These are phyloP conservation scores for Tolypocladium endophyticum DNA, from an alignment of 2,329 filamentous ascomycete species.

Conservation along the genomic window DNA sequence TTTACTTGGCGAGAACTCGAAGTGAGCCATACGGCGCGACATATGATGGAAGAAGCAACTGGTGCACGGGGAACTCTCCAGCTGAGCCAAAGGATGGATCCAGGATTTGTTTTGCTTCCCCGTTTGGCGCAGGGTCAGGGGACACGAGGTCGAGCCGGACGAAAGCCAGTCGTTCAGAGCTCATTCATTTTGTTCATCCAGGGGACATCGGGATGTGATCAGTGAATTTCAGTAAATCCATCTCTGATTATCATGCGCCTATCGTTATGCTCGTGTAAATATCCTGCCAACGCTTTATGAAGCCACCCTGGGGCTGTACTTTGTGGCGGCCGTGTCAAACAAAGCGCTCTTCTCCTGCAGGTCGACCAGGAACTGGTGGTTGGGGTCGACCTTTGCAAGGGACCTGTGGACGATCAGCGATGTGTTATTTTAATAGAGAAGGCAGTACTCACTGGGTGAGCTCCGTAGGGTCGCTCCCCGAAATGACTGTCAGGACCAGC, in stretches of 20 bases:
- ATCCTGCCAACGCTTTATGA: constrained; percentile 19
- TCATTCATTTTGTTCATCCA: too few relatives aligned
- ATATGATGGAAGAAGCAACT: background rate
- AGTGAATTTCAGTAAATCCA: background rate
- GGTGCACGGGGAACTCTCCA: background rate
- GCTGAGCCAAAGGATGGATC: background rate
- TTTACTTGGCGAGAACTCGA: too few relatives aligned
- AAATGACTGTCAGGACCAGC: constrained; percentile 67
- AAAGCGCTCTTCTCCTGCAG: constrained; percentile 75
- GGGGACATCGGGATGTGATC: background rate
- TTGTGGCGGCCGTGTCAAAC: constrained; percentile 77
- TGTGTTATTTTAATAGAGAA: background rate
- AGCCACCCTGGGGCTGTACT: constrained; percentile 77
- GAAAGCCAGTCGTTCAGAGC: background rate
- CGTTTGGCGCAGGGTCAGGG: background rate
- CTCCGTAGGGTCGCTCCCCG: constrained; percentile 60
- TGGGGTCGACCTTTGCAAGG: constrained; percentile 47
- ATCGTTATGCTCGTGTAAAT: constrained; percentile 19
- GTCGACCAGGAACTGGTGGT: constrained; percentile 64
- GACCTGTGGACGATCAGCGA: constrained; percentile 30
- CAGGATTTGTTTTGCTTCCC: background rate
- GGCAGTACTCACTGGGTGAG: constrained; percentile 46
- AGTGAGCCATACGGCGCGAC: background rate
- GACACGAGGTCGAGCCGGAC: background rate
- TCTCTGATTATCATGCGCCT: constrained; percentile 12